Conservation (phyloP, 2,329 filamentous ascomycete genomes). For the Fusarium coicis region DNA sequence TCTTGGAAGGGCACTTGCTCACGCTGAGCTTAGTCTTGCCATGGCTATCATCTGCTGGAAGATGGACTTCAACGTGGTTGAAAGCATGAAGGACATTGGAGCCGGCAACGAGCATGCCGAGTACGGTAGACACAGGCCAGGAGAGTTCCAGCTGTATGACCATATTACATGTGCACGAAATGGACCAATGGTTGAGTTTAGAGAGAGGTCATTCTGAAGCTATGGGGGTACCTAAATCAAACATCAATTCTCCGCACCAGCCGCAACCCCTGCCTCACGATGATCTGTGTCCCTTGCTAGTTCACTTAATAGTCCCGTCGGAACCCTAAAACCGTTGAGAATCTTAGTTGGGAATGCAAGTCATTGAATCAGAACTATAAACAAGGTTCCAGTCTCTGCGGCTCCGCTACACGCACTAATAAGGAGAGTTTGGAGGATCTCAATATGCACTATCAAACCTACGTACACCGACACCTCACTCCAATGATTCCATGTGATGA, state of each 20-base stretch:
- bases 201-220: not conserved
- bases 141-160: not conserved
- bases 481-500: not conserved
- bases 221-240: not conserved
- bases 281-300: not conserved
- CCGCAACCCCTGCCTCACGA: not conserved
- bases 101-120: not conserved
- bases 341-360: not conserved
- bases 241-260: not conserved
- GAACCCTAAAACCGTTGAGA: not conserved
- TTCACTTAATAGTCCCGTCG: not conserved
- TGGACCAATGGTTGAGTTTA: not conserved
- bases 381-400: not conserved
- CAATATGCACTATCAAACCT: not conserved
- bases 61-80: not conserved
- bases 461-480: not conserved
- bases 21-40: not conserved
- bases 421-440: not conserved
- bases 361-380: not conserved
- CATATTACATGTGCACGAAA: not conserved
- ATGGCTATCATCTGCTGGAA: slow-evolving; percentile 2
- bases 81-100: slow-evolving; percentile 1
- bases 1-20: not conserved
- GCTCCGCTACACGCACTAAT: not conserved
- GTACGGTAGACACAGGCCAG: not conserved